These are phyloP conservation scores for Solanum boliviense DNA, from an alignment of 257 asterid genomes.

Conservation along the genomic window DNA sequence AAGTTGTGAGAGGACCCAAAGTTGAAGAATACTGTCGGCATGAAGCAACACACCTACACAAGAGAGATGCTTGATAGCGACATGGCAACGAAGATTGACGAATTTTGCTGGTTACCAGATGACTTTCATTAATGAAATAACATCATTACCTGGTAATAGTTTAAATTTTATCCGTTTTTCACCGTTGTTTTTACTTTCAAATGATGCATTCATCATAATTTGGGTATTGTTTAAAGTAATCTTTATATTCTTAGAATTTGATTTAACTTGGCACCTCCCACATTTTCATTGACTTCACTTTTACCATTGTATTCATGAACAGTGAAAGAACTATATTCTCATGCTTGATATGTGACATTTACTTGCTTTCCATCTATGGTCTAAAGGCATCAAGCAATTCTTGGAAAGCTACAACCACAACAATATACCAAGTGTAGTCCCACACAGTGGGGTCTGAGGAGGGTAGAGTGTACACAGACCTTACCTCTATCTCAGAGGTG, in stretches of 20 bases:
- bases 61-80: constrained; percentile 48
- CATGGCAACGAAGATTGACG: constrained; percentile 31
- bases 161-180: neutral
- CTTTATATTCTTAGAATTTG: neutral
- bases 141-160: constrained; percentile 19
- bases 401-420: neutral
- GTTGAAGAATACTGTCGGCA: constrained; percentile 36
- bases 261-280: neutral
- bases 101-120: constrained; percentile 12
- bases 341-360: neutral
- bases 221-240: neutral
- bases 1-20: constrained; percentile 38
- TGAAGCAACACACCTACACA: constrained; percentile 18
- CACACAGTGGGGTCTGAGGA: neutral
- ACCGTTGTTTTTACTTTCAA: neutral
- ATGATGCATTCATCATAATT: constrained; percentile 9
- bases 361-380: neutral
- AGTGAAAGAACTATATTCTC: neutral
- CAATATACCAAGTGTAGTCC: neutral
- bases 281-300: neutral
- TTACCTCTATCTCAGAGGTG: neutral
- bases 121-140: constrained; percentile 8
- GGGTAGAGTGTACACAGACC: neutral
- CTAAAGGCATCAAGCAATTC: neutral
- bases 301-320: neutral